Evolutionary conservation across 768 basidiomycete genomes (phyloP).

Genomic region (Trichaptum fuscoviolaceum): DNA sequence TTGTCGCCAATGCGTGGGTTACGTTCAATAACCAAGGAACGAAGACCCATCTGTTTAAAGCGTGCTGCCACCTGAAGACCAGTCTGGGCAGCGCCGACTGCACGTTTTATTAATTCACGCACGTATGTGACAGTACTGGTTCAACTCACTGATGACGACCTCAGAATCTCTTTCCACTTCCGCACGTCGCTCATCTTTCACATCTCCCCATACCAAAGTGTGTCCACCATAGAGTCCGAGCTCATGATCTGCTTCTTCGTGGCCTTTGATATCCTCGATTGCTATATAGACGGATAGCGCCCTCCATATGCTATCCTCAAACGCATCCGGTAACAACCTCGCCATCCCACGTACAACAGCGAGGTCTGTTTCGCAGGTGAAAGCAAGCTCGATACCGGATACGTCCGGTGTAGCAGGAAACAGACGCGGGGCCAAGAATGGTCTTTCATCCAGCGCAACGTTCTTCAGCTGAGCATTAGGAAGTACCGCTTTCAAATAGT

Average conservation of each 20-base stretch:
- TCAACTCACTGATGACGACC: constrained; percentile 17
- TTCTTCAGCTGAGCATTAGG: constrained; percentile 11
- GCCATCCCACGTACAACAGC: constrained; percentile 9
- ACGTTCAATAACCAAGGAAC: constrained; percentile 33
- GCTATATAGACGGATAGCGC: constrained; percentile 16
- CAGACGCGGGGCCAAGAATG: constrained; percentile 10
- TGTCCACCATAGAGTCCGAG: constrained; percentile 15
- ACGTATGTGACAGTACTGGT: background rate
- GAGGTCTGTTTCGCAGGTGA: constrained; percentile 13
- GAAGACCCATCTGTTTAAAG: constrained; percentile 36
- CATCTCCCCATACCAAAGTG: constrained; percentile 15
- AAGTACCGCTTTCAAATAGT: constrained; percentile 12
- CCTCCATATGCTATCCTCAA: constrained; percentile 14
- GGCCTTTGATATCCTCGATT: constrained; percentile 18
- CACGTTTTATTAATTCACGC: background rate
- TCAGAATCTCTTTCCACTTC: constrained; percentile 17
- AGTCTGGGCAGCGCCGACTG: constrained; percentile 40
- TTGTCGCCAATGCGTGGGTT: constrained; percentile 32
- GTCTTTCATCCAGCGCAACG: constrained; percentile 15
- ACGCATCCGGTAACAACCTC: constrained; percentile 7
- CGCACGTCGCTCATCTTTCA: constrained; percentile 10
- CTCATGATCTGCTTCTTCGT: constrained; percentile 17
- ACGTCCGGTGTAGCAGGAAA: constrained; percentile 5
- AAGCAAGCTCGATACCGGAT: constrained; percentile 15
- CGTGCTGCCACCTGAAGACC: constrained; percentile 39